Evolutionary conservation across 164 flowering plant genomes (phyloP), one percentile per base, ranked within the genome.

Genomic region (Stephania cephalantha): DNA sequence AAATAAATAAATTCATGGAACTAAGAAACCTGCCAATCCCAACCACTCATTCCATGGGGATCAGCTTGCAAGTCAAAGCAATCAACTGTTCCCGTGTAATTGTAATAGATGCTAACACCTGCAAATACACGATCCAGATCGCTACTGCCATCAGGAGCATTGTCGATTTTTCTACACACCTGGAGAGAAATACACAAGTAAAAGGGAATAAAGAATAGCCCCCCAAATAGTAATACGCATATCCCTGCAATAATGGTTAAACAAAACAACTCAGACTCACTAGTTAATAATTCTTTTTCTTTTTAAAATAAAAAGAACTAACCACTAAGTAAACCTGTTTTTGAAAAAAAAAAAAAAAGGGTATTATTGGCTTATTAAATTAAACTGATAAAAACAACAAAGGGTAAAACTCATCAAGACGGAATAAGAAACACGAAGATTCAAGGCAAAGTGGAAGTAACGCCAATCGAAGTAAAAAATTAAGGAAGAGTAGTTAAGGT

Each of bases 41-140:
- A 90, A 75, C 97, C 98, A 83, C 79, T 77, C 92, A 89, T 77
- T 79, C 98, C 98, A 82, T 91, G 93, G 76, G 93, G 93, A 81
- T 92, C 94, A 81, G 89, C 97, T 75, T 83, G 86, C 81, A 92
- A 77, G 73, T 92, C 79, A 80, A 94, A 94, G 85, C 97, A 94
- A 11, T 87, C 79, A 73, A 80, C 89, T 31, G 79, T 55, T 74
- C 97, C 98, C 69, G 94, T 92, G 74, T 84, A 92, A 79, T 94
- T 94, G 82, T 94, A 94, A 71, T 89, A 94, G 70, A 94, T 81
- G 79, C 89, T 92, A 50, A 90, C 87, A 76, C 98, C 98, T 55
- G 82, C 85, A 85, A 89, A 89, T 82, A 94, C 84, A 64, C 90
- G 88, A 71, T 90, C 91, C 77, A 89, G 67, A 78, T 86, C 73